Evolutionary conservation across 1,139 yeast species (phyloP).

Genomic region (Scheffersomyces cryptocercus): DNA sequence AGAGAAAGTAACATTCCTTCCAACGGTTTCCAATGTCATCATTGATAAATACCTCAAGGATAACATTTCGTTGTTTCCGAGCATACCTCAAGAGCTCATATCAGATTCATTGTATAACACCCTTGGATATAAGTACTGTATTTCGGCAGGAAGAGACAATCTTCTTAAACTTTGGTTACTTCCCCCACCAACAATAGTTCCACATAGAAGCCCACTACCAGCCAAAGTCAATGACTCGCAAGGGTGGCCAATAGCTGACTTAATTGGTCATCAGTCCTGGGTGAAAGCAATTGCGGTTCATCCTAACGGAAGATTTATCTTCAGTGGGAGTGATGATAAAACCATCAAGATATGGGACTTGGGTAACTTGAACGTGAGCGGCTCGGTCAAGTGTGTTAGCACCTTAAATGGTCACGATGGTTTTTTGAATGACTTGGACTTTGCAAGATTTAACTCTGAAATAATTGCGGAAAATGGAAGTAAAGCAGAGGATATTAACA

Average conservation of each 20-base stretch:
- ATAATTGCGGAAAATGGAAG: slow-evolving; percentile 2
- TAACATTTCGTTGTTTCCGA: slow-evolving; percentile 31
- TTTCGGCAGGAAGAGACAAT: slow-evolving; percentile 83
- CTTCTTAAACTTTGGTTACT: slow-evolving; percentile 73
- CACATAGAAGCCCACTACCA: slow-evolving; percentile 61
- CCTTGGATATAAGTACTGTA: slow-evolving; percentile 66
- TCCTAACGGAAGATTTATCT: slow-evolving; percentile 71
- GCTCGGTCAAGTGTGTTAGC: slow-evolving; percentile 48
- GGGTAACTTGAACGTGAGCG: slow-evolving; percentile 39
- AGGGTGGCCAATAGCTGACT: slow-evolving; percentile 56
- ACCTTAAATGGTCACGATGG: slow-evolving; percentile 70
- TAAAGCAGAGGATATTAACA: slow-evolving; percentile 15
- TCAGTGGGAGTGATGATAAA: slow-evolving; percentile 81
- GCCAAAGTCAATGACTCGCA: slow-evolving; percentile 52
- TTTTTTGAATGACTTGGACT: slow-evolving; percentile 64
- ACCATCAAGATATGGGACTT: slow-evolving; percentile 81
- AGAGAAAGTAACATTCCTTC: slow-evolving; percentile 72
- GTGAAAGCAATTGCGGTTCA: slow-evolving; percentile 69
- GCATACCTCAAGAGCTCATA: slow-evolving; percentile 34
- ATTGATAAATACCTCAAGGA: slow-evolving; percentile 51
- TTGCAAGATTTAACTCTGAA: slow-evolving; percentile 49
- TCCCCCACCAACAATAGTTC: slow-evolving; percentile 58
- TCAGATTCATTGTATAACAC: slow-evolving; percentile 28
- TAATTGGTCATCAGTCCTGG: slow-evolving; percentile 87
- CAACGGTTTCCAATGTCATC: slow-evolving; percentile 47